phyloP scores from a whole-genome alignment of 108 stramenopile species.

The Parmales sp. region DNA sequence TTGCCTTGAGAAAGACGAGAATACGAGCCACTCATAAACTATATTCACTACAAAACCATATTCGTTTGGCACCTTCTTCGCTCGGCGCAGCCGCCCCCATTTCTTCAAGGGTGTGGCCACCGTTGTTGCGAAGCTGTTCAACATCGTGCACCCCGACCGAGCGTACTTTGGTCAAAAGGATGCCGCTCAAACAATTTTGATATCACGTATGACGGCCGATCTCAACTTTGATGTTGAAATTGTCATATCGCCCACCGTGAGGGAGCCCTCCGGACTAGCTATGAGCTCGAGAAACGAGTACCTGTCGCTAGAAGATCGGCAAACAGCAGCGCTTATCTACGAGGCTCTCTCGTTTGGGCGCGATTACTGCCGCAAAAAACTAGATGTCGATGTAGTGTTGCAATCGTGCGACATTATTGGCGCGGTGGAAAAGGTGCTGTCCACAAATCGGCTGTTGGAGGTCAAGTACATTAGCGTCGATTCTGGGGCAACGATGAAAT shows the following conservation, averaged over 20 bases:
- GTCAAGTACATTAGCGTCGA: conserved; percentile 22
- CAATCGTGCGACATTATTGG: neutral
- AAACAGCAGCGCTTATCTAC: conserved; percentile 69
- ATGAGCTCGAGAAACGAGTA: conserved; percentile 94
- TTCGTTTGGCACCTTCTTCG: too few relatives aligned
- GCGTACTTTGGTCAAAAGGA: conserved; percentile 98
- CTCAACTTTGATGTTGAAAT: conserved; percentile 60
- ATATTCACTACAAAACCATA: too few relatives aligned
- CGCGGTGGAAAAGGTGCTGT: conserved; percentile 19
- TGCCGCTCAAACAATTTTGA: conserved; percentile 83
- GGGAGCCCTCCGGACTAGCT: conserved; percentile 88
- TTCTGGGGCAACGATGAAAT: too few relatives aligned
- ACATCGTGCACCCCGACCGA: conserved; percentile 77
- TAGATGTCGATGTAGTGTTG: conserved; percentile 5
- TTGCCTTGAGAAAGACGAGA: neutral
- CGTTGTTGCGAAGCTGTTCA: conserved; percentile 93
- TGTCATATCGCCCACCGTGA: conserved; percentile 57
- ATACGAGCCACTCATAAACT: too few relatives aligned
- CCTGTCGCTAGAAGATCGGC: conserved; percentile 58
- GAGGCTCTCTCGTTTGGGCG: conserved; percentile 51
- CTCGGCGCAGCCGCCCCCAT: conserved; percentile 48
- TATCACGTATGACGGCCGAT: conserved; percentile 70
- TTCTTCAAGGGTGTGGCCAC: conserved; percentile 96
- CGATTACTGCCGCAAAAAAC: conserved; percentile 22
- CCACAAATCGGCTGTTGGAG: conserved; percentile 22